Percentiles rank a stretch among this genome's conserved stretches.
phyloP scores from a whole-genome alignment of 2,329 filamentous ascomycete genomes.

The Samsoniella hepiali region DNA sequence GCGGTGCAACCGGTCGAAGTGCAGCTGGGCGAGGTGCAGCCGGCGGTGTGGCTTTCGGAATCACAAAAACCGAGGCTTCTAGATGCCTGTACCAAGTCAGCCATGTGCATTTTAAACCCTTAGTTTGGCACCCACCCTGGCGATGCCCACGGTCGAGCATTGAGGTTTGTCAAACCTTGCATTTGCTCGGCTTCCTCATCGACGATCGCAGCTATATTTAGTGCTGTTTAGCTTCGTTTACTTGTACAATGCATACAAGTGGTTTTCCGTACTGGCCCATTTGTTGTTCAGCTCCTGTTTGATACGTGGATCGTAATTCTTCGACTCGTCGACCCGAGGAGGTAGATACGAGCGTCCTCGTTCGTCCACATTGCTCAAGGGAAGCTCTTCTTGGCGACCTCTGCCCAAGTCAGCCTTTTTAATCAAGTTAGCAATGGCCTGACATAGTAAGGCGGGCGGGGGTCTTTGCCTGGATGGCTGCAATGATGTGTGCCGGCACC shows the following conservation, averaged over 20 bases:
- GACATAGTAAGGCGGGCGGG: not conserved
- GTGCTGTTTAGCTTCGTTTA: not conserved
- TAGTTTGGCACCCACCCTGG: not conserved
- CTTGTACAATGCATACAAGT: too few species aligned
- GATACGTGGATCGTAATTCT: not conserved
- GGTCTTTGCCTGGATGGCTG: not conserved
- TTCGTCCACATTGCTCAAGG: not conserved
- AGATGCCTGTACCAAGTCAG: not conserved
- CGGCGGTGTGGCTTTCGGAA: not conserved
- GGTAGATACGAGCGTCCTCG: not conserved
- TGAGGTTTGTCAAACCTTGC: constrained; percentile 2
- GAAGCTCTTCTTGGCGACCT: constrained; percentile 11
- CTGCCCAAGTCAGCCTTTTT: constrained; percentile 13
- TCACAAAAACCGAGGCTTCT: not conserved
- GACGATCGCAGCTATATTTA: not conserved
- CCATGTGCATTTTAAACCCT: not conserved
- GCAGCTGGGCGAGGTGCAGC: not conserved
- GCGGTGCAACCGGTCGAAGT: not conserved
- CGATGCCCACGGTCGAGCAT: constrained; percentile 13
- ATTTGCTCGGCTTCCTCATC: constrained; percentile 15
- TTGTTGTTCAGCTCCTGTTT: not conserved
- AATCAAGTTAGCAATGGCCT: not conserved
- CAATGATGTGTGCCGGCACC: not conserved
- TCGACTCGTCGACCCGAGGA: not conserved
- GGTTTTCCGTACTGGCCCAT: not conserved